Evolutionary conservation across 345 rosid species (phyloP), one percentile per base, ranked within the genome.

Genomic region (Tarenaya hassleriana): DNA sequence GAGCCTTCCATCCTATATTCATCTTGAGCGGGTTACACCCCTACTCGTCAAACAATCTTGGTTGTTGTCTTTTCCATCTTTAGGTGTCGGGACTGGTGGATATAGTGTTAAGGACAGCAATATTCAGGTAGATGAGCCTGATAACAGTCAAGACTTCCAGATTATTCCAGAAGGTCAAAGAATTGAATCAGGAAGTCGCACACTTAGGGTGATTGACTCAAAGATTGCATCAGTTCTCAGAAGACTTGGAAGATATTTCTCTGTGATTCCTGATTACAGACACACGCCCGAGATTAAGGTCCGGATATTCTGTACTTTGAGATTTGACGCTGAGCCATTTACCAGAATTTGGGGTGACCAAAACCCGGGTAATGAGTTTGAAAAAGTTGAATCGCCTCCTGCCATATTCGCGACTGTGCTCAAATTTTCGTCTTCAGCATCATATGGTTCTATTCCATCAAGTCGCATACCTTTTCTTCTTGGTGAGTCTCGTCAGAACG

Each of bases 371-470:
- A 61, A 70, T 34, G 78, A 64, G 48, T 58, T 53, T 54, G 79
- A 75, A 37, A 82, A 70, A 60, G 47, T 62, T 8, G 81, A 80
- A 64, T 55, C 75, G 19, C 73, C 81, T 72, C 87, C 89, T 33
- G 95, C 96, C 9, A 52, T 92, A 29, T 92, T 79, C 47, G 94
- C 95, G 1, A 88, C 82, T n/a, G 83, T 87, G 61, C 84, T 87
- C 52, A 88, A 75, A 60, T 84, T 92, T 73, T 84, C 95, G 55
- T 84, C 98, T 35, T 70, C 84, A 2, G 88, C 96, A 32, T 84
- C 88, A 10, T 92, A 84, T 57, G 95, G 95, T 34, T 72, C 90
- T 64, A 87, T 92, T 63, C 81, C 84, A 29, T 65, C 78, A 8
- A 69, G 76, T 64, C 95, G 66, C 48, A 70, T 91, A 70, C 98